Conservation (phyloP, 345 rosid species). For the sweet orange (Citrus sinensis) region DVS_A1.0 CM039169.1:33121001-33121500, state of each 20-base stretch:
- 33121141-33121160: constrained; percentile 11
- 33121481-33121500: neutral
- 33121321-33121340: neutral
- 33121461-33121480: neutral
- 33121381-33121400: neutral
- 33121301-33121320: constrained; percentile 6
- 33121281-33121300: neutral
- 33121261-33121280: constrained; percentile 16
- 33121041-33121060: neutral
- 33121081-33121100: constrained; percentile 48
- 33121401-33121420: neutral
- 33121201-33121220: neutral
- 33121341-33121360: constrained; percentile 5
- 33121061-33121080: constrained; percentile 19
- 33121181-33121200: constrained; percentile 8
- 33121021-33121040: constrained; percentile 2
- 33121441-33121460: constrained; percentile 5
- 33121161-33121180: constrained; percentile 5
- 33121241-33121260: neutral
- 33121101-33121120: constrained; percentile 12
- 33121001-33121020: constrained; percentile 11
- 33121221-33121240: neutral
- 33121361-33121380: constrained; percentile 11
- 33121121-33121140: constrained; percentile 7
- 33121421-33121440: neutral